A percentile compares a stretch with the other conserved stretches of the same genome.
Conservation (phyloP, 2,329 filamentous ascomycete species). For the Verticillium klebahnii region DNA sequence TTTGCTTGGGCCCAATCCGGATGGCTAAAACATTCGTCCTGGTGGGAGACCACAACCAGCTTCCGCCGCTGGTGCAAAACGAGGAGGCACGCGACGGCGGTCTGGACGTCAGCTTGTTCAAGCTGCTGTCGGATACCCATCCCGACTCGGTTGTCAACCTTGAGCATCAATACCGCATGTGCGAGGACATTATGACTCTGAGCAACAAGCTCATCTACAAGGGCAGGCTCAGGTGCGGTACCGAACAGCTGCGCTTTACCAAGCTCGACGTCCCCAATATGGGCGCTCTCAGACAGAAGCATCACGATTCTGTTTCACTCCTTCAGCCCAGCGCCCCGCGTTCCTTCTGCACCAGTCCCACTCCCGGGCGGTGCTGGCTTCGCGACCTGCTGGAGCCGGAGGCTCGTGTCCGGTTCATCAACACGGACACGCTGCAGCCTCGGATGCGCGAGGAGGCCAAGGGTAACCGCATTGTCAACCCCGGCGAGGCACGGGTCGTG, state of each 20-base stretch:
- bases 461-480: slow-evolving; percentile 85
- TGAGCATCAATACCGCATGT: slow-evolving; percentile 98
- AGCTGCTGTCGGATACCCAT: slow-evolving; percentile 83
- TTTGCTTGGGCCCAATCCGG: slow-evolving; percentile 88
- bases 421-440: slow-evolving; percentile 72
- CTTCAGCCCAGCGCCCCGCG: slow-evolving; percentile 33
- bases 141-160: slow-evolving; percentile 85
- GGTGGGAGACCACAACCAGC: slow-evolving; percentile 93
- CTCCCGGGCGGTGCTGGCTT: slow-evolving; percentile 65
- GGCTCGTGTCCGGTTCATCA: slow-evolving; percentile 78
- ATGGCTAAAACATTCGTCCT: slow-evolving; percentile 91
- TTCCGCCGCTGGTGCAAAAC: slow-evolving; percentile 91
- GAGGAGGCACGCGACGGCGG: slow-evolving; percentile 81
- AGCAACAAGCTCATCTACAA: slow-evolving; percentile 91
- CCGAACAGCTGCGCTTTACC: slow-evolving; percentile 64
- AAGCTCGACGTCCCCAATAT: slow-evolving; percentile 67
- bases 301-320: slow-evolving; percentile 49
- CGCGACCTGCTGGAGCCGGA: slow-evolving; percentile 63
- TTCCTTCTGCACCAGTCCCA: slow-evolving; percentile 52
- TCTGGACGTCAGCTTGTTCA: slow-evolving; percentile 90
- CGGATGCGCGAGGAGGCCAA: slow-evolving; percentile 66
- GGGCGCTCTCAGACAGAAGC: slow-evolving; percentile 52
- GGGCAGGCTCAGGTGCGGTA: slow-evolving; percentile 88
- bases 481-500: slow-evolving; percentile 72
- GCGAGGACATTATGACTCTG: slow-evolving; percentile 90